phyloP scores from a whole-genome alignment of 345 rosid species.

The Pistacia vera region DNA sequence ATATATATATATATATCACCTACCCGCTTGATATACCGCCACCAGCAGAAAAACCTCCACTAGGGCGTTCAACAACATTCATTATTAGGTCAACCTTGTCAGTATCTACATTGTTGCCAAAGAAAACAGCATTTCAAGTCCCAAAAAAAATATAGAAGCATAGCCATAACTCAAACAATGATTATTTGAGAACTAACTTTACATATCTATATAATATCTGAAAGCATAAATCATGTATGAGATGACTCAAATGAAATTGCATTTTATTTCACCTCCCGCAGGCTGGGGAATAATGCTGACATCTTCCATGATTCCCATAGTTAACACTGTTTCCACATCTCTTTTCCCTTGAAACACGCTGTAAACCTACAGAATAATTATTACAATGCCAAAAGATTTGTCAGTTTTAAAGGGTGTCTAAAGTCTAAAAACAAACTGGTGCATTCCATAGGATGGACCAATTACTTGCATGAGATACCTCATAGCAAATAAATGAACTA shows the following conservation, averaged over 20 bases:
- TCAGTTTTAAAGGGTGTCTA: not conserved
- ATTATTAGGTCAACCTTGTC: constrained; percentile 89
- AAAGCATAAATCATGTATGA: constrained; percentile 5
- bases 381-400: constrained; percentile 6
- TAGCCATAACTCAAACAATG: not conserved
- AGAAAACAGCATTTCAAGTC: not conserved
- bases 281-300: constrained; percentile 94
- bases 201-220: not conserved
- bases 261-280: constrained; percentile 74
- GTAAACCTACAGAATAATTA: constrained; percentile 59
- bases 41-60: constrained; percentile 97
- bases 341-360: constrained; percentile 97
- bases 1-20: constrained; percentile 26
- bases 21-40: constrained; percentile 96
- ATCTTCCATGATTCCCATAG: constrained; percentile 98
- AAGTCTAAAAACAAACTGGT: not conserved
- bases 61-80: constrained; percentile 95
- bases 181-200: not conserved
- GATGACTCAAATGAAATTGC: not conserved
- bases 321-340: constrained; percentile 87
- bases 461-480: not conserved
- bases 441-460: not conserved
- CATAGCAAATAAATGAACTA: not conserved
- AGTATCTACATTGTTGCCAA: constrained; percentile 45
- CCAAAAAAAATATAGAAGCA: not conserved